These are phyloP conservation scores for Sphagnum contortum DNA, from an alignment of 225 moss, liverwort and hornwort species.

Conservation along the genomic window DNA sequence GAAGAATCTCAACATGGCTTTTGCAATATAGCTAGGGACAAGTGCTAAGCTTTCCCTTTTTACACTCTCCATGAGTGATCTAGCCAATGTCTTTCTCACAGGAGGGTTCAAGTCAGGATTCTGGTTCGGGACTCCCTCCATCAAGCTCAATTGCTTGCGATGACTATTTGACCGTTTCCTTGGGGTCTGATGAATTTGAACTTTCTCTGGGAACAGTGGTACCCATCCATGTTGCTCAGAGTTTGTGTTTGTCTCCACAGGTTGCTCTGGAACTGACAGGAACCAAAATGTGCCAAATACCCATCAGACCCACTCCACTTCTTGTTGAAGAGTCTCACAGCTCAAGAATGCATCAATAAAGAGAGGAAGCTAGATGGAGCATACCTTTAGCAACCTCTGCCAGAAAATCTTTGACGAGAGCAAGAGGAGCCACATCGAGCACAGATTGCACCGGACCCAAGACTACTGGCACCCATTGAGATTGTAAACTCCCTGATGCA, in stretches of 20 bases:
- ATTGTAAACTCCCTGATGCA: constrained; percentile 1
- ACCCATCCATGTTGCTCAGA: constrained; percentile 24
- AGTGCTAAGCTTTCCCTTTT: constrained; percentile 62
- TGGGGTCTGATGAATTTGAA: constrained; percentile 18
- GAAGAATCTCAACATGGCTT: constrained; percentile 49
- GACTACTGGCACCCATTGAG: constrained; percentile 59
- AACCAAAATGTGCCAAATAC: too few relatives aligned
- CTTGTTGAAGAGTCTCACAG: too few relatives aligned
- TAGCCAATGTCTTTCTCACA: constrained; percentile 72
- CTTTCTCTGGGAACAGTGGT: constrained; percentile 52
- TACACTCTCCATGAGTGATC: constrained; percentile 65
- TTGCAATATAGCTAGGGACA: constrained; percentile 61
- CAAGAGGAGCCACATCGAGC: constrained; percentile 80
- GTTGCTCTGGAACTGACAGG: constrained; percentile 21
- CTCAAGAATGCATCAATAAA: too few relatives aligned
- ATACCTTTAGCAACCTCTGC: constrained; percentile 40
- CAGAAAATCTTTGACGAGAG: constrained; percentile 58
- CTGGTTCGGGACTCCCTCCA: too few relatives aligned
- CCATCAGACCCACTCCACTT: too few relatives aligned
- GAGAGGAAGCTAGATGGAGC: too few relatives aligned
- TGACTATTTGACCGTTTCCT: background rate
- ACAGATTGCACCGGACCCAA: constrained; percentile 74
- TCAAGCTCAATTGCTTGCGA: too few relatives aligned
- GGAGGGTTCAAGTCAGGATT: constrained; percentile 2
- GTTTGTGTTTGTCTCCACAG: constrained; percentile 34